Evolutionary conservation across 352 stramenopile species (phyloP), one percentile per base, ranked within the genome.

Genomic region (Pythium scleroteichum): DNA sequence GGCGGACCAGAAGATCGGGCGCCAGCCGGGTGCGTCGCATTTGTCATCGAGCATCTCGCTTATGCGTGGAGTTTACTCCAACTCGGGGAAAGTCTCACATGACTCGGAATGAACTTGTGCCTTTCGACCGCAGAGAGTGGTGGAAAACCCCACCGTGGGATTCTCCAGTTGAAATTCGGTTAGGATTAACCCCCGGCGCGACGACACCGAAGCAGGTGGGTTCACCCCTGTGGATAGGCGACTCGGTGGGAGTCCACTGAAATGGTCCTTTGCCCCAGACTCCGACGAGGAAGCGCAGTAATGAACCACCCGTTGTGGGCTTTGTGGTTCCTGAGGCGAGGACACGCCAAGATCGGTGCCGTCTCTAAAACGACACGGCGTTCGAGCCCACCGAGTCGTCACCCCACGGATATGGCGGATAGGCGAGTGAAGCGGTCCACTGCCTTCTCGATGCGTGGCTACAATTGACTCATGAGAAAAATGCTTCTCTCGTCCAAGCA

Each of bases 221-320:
- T n/a, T n/a, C n/a, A n/a, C n/a, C n/a, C n/a, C n/a, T 20, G 38
- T 44, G 38, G 38, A 44, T 20, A 44, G 38, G 38, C 38, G 38
- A 17, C 3, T 19, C 5, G 10, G 7, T 44, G 38, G 38, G 16
- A 44, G 13, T 44, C 38, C 38, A 44, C 38, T 44, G 38, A 44
- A 44, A 44, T 20, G 38, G 38, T 35, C 29, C 29, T 35, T 35
- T 35, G 29, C 10, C 29, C 29, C 29, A 35, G 29, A 35, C 29
- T 35, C 10, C 29, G 29, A 10, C 5, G 29, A 35, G 29, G 29
- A 35, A 35, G 5, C 29, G 29, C 5, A 35, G 29, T 35, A 44
- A 44, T 44, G 38, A 20, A n/a, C 38, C 38, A 44, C 38, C 10
- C 10, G 29, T 35, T 35, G 29, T 5, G 29, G 10, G 10, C 29